Conservation (phyloP, 2,329 filamentous ascomycete genomes). For the Aphanocladium album region DNA sequence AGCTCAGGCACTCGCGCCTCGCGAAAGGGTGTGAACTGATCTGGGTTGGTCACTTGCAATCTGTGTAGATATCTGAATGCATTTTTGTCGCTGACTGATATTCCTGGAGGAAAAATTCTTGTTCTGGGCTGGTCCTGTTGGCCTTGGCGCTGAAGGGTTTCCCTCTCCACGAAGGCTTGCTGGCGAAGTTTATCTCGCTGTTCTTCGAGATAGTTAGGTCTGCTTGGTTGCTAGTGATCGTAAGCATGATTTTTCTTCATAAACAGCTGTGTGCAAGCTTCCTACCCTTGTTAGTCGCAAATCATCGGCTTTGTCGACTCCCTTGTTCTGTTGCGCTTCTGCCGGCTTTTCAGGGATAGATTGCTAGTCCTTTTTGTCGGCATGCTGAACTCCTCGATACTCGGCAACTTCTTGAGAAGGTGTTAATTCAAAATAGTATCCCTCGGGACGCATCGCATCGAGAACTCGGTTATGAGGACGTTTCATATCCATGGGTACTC, state of each 20-base stretch:
- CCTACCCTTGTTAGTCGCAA: neutral
- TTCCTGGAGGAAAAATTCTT: neutral
- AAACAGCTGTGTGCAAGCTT: neutral
- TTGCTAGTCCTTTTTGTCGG: no score
- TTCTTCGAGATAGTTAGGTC: neutral
- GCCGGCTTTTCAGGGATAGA: no score
- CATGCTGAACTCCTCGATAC: no score
- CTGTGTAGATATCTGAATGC: neutral
- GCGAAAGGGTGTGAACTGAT: neutral
- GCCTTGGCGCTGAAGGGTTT: neutral
- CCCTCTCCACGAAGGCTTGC: neutral
- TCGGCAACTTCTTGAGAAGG: neutral
- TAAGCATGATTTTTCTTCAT: neutral
- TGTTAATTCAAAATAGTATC: neutral
- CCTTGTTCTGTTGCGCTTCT: no score
- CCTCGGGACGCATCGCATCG: neutral
- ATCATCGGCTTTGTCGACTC: no score
- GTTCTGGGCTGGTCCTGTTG: neutral
- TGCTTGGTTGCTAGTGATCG: neutral
- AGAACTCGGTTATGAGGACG: neutral
- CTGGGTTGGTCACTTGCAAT: neutral
- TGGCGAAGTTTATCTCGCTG: neutral
- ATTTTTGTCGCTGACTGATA: neutral
- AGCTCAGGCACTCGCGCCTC: neutral
- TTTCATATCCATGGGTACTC: no score